Percentiles rank a stretch among this genome's conserved stretches.
Evolutionary conservation across 1,284 basidiomycete genomes (phyloP).

Genomic region (Puccinia sorghi): DNA sequence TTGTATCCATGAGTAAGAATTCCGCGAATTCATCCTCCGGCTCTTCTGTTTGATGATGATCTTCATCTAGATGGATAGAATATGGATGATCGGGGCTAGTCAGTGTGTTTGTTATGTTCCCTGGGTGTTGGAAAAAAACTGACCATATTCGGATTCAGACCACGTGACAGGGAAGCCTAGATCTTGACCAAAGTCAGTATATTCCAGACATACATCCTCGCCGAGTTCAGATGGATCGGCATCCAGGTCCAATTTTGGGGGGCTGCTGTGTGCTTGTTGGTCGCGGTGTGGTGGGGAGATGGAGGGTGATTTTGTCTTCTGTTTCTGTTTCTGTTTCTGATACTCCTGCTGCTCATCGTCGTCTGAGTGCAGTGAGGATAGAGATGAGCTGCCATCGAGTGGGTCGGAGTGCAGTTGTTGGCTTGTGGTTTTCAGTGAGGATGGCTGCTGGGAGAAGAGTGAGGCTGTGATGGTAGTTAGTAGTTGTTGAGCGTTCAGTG

Average conservation of each 20-base stretch:
- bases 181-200: slow-evolving; percentile 47
- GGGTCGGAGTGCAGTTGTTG: neutral
- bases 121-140: neutral
- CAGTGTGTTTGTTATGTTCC: neutral
- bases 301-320: neutral
- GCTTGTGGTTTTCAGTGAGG: neutral
- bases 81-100: neutral
- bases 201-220: slow-evolving; percentile 48
- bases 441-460: no score
- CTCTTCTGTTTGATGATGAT: slow-evolving; percentile 20
- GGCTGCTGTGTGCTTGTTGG: neutral
- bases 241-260: neutral
- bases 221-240: slow-evolving; percentile 42
- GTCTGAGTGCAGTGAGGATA: slow-evolving; percentile 13
- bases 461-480: no score
- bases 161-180: slow-evolving; percentile 43
- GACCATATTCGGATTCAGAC: slow-evolving; percentile 48
- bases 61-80: slow-evolving; percentile 27
- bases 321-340: neutral
- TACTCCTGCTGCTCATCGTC: neutral
- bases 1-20: slow-evolving; percentile 39
- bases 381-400: slow-evolving; percentile 1
- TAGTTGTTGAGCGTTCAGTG: no score
- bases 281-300: neutral
- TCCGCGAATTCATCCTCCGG: slow-evolving; percentile 38